Base-by-base conservation (phyloP, 106 monocot genomes). In the Cymbidium sinense region DNA sequence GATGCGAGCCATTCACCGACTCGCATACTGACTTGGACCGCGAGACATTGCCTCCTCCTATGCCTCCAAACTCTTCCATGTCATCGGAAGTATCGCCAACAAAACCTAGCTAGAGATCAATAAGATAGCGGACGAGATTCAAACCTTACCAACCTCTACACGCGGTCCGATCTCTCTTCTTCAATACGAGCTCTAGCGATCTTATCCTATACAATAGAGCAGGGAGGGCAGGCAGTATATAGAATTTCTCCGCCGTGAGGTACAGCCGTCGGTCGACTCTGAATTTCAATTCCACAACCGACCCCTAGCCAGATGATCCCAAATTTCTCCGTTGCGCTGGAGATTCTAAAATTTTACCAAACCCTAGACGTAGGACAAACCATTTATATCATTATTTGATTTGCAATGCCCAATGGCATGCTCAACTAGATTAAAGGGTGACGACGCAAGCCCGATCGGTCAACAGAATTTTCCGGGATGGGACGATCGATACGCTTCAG, bases 1-100 rank as follows among this genome's bases (percentile, higher is more conserved):
- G 30, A 25, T 79, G 79, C 10, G 79, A 79, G 5, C 79, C 79
- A 35, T 79, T 79, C 71, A 79, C 50, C 2, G 79, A 71, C 12
- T 79, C 79, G 35, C 50, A 51, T 20, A 79, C 71, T 10, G 79
- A 50, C 35, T 54, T 70, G 35, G 79, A 79, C 17, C 47, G 50
- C 70, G 79, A 70, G 35, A 70, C 70, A 20, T 71, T 64, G 79
- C 35, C 79, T 5, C 34, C 69, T 13, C 69, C 31, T 3, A 33
- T 3, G 30, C 69, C 69, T 69, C 15, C 69, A 69, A 31, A 8
- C 7, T 69, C 69, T 69, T 15, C 69, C 69, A 69, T 69, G 8
- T 69, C 69, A 69, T 69, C 69, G 69, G 33, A 69, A 13, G 33
- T 62, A 62, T 62, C 21, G 4, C 61, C 27, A 27, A 23, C 21